Percentiles rank a stretch among this genome's conserved stretches.
phyloP scores from a whole-genome alignment of 2,329 filamentous ascomycete genomes.

The Escovopsis sp. region DNA sequence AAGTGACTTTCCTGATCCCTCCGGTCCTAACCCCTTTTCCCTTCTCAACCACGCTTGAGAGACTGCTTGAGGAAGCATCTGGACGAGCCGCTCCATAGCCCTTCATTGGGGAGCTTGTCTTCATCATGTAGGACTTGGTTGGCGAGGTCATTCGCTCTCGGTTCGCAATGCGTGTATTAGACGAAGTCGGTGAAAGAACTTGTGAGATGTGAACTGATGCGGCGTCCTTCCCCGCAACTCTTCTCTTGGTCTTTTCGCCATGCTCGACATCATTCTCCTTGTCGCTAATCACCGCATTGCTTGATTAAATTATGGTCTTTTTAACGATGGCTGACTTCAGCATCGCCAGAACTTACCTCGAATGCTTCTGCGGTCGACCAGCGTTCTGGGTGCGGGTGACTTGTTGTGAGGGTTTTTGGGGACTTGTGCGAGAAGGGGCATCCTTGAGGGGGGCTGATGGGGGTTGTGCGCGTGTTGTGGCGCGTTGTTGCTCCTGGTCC shows the following conservation, averaged over 20 bases:
- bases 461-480: slow-evolving; percentile 15
- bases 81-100: slow-evolving; percentile 25
- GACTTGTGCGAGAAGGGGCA: slow-evolving; percentile 19
- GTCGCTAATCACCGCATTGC: slow-evolving; percentile 50
- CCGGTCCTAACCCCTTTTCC: slow-evolving; percentile 39
- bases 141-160: slow-evolving; percentile 37
- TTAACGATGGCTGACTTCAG: slow-evolving; percentile 2
- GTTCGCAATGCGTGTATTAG: slow-evolving; percentile 53
- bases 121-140: slow-evolving; percentile 40
- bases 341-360: slow-evolving; percentile 29
- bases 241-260: slow-evolving; percentile 58
- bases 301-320: slow-evolving; percentile 34
- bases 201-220: slow-evolving; percentile 31
- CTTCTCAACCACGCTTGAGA: slow-evolving; percentile 46
- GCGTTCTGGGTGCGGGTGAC: slow-evolving; percentile 8
- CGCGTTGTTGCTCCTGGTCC: slow-evolving; percentile 28
- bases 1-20: slow-evolving; percentile 30
- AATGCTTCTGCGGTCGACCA: slow-evolving; percentile 28
- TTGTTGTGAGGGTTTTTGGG: slow-evolving; percentile 19
- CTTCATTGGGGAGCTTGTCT: slow-evolving; percentile 50
- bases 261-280: slow-evolving; percentile 59
- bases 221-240: slow-evolving; percentile 29
- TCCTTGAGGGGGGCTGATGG: slow-evolving; percentile 39
- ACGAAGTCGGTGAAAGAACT: slow-evolving; percentile 69
- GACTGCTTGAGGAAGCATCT: slow-evolving; percentile 27